These are phyloP conservation scores for Picea abies DNA, from an alignment of 83 land plant genomes.

Conservation along the genomic window DNA sequence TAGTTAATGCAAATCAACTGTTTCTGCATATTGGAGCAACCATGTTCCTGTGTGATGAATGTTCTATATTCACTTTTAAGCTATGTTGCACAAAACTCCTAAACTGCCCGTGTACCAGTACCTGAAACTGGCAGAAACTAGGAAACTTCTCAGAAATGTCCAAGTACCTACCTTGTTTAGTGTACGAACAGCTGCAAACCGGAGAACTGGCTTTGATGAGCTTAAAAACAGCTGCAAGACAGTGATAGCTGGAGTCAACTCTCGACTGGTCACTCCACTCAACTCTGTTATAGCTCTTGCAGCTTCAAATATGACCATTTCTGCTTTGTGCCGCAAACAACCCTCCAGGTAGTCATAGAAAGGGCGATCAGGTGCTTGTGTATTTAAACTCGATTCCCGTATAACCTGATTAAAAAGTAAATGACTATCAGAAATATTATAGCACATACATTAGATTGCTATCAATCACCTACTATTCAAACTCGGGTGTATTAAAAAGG, in stretches of 20 bases:
- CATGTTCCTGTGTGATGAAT: too few species aligned
- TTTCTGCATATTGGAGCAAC: too few species aligned
- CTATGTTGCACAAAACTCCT: too few species aligned
- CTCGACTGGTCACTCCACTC: constrained; percentile 83
- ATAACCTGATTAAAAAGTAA: constrained; percentile 62
- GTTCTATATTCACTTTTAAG: too few species aligned
- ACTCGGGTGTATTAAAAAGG: neutral
- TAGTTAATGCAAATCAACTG: too few species aligned
- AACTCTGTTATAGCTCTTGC: constrained; percentile 93
- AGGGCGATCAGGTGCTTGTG: constrained; percentile 87
- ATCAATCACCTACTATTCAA: too few species aligned
- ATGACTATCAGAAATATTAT: neutral
- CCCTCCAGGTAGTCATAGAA: constrained; percentile 92
- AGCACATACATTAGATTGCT: neutral
- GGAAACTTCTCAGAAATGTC: too few species aligned
- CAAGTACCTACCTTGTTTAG: constrained; percentile 73
- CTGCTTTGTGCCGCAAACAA: constrained; percentile 92
- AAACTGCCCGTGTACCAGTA: too few species aligned
- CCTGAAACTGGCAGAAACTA: too few species aligned
- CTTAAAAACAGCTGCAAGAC: constrained; percentile 93
- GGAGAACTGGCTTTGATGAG: constrained; percentile 93
- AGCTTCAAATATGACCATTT: constrained; percentile 97
- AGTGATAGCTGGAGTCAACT: constrained; percentile 94
- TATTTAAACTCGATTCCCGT: constrained; percentile 68
- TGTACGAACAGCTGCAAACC: constrained; percentile 99